Conservation (phyloP, 331 rosid genomes). For the Acacia concinna region DNA sequence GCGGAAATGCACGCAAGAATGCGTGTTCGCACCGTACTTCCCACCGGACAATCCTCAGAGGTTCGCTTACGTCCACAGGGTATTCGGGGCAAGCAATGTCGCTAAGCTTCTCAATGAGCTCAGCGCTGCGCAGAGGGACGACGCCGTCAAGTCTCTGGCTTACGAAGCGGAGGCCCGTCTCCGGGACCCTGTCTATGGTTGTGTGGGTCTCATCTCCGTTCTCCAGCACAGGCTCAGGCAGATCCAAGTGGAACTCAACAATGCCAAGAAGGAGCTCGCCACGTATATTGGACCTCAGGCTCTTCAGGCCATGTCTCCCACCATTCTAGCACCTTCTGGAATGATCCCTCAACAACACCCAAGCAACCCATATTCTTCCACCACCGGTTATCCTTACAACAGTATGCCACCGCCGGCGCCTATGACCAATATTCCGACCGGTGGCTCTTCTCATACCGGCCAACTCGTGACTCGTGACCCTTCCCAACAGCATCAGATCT, state of each 20-base stretch:
- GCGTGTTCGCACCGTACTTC: conserved; percentile 92
- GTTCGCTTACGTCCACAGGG: conserved; percentile 77
- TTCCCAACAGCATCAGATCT: conserved; percentile 44
- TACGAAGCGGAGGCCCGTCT: conserved; percentile 89
- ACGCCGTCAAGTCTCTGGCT: conserved; percentile 89
- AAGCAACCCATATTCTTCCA: conserved; percentile 34
- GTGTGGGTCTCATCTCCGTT: conserved; percentile 84
- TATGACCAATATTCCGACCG: conserved; percentile 29
- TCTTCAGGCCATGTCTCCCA: conserved; percentile 40
- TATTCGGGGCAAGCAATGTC: conserved; percentile 91
- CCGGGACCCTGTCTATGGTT: conserved; percentile 88
- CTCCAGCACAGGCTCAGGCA: conserved; percentile 70
- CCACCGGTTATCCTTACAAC: conserved; percentile 41
- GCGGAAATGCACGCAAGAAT: conserved; percentile 89
- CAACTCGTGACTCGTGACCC: conserved; percentile 59
- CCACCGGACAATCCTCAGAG: conserved; percentile 93
- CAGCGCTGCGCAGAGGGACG: conserved; percentile 62
- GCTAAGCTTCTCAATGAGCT: conserved; percentile 81
- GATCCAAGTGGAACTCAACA: conserved; percentile 54
- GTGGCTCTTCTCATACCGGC: conserved; percentile 25
- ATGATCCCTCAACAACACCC: conserved; percentile 39
- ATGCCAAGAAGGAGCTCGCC: conserved; percentile 78
- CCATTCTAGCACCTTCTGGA: conserved; percentile 31
- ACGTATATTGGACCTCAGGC: conserved; percentile 70
- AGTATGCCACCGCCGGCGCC: conserved; percentile 30